These are phyloP conservation scores for Talaromyces liani DNA, from an alignment of 495 filamentous ascomycete species.

Conservation along the genomic window DNA sequence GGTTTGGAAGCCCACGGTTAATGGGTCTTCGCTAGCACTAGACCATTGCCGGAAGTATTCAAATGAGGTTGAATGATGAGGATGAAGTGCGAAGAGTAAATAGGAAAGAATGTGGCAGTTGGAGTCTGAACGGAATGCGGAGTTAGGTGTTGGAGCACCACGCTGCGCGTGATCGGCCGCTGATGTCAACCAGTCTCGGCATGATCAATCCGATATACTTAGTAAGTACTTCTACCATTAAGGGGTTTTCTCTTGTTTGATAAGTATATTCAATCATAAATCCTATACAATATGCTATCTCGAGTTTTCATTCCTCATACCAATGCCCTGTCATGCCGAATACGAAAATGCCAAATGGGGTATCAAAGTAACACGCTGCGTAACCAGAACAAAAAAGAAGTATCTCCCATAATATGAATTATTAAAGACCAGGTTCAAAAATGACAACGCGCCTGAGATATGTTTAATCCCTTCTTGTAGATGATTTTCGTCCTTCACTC, in stretches of 20 bases:
- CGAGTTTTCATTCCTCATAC: not conserved
- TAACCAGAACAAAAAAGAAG: not conserved
- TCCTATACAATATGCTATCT: not conserved
- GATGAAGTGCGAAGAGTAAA: not conserved
- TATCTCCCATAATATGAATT: not conserved
- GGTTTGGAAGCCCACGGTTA: constrained; percentile 8
- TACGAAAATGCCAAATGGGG: constrained; percentile 5
- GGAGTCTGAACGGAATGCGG: not conserved
- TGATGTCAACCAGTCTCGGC: not conserved
- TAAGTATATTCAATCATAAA: not conserved
- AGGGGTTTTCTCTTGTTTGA: not conserved
- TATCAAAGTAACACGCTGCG: constrained; percentile 6
- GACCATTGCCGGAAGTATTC: constrained; percentile 28
- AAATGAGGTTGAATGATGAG: not conserved
- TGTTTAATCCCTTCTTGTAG: constrained; percentile 26
- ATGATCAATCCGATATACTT: not conserved
- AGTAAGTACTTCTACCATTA: not conserved
- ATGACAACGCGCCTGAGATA: not conserved
- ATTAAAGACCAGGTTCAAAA: not conserved
- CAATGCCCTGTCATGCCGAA: not conserved
- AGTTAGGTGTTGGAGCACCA: not conserved
- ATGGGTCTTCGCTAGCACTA: constrained; percentile 16
- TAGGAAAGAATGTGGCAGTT: not conserved
- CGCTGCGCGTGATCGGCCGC: not conserved
- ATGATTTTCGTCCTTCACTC: constrained; percentile 31